Percentiles rank a stretch among this genome's conserved stretches.
These are phyloP conservation scores for Mortierella claussenii DNA, from an alignment of 192 early-diverging fungal genomes.

Conservation along the genomic window DNA sequence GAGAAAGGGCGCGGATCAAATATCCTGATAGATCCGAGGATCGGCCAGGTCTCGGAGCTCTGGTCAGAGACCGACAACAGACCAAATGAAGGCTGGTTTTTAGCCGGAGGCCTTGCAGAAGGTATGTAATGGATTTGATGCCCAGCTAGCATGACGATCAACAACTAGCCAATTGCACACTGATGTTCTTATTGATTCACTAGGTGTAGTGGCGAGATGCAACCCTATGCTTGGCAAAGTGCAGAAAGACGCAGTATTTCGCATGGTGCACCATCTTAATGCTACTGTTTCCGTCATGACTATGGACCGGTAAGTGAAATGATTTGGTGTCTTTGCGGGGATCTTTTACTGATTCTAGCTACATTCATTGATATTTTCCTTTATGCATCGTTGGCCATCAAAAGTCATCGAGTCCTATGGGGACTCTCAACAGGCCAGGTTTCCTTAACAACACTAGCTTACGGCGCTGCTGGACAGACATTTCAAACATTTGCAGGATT, in stretches of 20 bases:
- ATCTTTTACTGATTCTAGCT: background rate
- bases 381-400: background rate
- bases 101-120: conserved; percentile 60
- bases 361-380: background rate
- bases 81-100: conserved; percentile 48
- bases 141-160: no score
- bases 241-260: conserved; percentile 65
- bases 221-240: conserved; percentile 69
- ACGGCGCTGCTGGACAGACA: conserved; percentile 36
- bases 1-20: conserved; percentile 59
- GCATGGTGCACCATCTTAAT: conserved; percentile 53
- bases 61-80: conserved; percentile 57
- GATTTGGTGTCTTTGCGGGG: background rate
- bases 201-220: conserved; percentile 66
- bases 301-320: conserved; percentile 62
- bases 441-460: conserved; percentile 58
- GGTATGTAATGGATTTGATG: conserved; percentile 52
- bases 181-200: background rate
- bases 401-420: conserved; percentile 66
- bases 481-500: conserved; percentile 63
- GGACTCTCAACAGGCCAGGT: conserved; percentile 67
- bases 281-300: conserved; percentile 56
- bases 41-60: conserved; percentile 61
- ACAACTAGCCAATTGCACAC: no score
- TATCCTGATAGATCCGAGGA: conserved; percentile 65